Evolutionary conservation across 768 basidiomycete genomes (phyloP).

Genomic region (Megacollybia marginata): DNA sequence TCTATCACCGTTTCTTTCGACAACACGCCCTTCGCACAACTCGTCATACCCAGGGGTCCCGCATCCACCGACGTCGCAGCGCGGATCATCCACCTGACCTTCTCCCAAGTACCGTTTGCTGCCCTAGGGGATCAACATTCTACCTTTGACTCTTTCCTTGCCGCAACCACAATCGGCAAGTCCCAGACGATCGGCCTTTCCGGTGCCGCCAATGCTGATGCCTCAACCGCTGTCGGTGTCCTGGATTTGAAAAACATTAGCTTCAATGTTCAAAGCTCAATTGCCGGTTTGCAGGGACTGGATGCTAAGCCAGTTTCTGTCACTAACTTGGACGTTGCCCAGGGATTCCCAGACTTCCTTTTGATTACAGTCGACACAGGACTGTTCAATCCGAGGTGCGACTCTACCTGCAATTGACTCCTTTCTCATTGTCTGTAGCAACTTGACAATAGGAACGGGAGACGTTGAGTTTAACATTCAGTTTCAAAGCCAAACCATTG

Average conservation of each 20-base stretch:
- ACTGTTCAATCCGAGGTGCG: constrained; percentile 60
- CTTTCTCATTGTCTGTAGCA: constrained; percentile 16
- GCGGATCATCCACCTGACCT: constrained; percentile 54
- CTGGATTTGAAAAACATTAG: constrained; percentile 48
- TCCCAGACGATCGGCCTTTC: constrained; percentile 41
- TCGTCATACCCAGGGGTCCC: constrained; percentile 50
- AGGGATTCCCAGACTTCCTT: constrained; percentile 59
- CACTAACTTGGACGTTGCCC: constrained; percentile 54
- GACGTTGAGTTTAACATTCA: constrained; percentile 55
- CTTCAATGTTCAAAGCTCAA: constrained; percentile 51
- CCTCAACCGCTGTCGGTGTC: constrained; percentile 59
- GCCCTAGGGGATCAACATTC: constrained; percentile 40
- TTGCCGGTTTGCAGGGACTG: constrained; percentile 61
- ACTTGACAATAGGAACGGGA: constrained; percentile 46
- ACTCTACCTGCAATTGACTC: constrained; percentile 4
- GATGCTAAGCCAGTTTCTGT: constrained; percentile 49
- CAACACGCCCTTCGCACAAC: constrained; percentile 49
- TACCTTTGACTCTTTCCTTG: constrained; percentile 55
- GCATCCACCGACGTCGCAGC: constrained; percentile 54
- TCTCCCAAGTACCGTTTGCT: constrained; percentile 52
- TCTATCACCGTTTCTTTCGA: constrained; percentile 46
- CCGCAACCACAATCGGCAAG: constrained; percentile 46
- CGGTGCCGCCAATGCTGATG: constrained; percentile 49
- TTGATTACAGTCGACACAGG: constrained; percentile 57
- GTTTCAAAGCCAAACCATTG: constrained; percentile 34